These are phyloP conservation scores for Pseudopyricularia javanii DNA, from an alignment of 2,329 filamentous ascomycete species.

Conservation along the genomic window DNA sequence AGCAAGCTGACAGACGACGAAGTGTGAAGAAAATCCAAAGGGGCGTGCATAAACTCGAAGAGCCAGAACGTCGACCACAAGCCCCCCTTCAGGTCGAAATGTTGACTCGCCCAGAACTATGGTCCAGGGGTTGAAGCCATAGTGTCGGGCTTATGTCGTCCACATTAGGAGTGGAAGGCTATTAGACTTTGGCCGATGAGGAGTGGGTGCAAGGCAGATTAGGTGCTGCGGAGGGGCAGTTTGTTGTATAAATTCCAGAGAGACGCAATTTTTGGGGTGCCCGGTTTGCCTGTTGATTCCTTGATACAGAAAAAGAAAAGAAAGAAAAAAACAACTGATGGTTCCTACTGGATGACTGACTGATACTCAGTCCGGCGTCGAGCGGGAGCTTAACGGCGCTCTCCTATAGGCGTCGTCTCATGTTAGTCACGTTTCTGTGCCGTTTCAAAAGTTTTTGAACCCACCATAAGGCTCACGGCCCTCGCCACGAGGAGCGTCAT, in stretches of 20 bases:
- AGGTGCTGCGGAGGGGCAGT: background rate
- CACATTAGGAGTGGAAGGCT: background rate
- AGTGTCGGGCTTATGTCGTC: background rate
- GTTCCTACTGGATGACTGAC: background rate
- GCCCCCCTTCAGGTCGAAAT: background rate
- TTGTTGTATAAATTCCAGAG: background rate
- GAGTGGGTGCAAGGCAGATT: background rate
- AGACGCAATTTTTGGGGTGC: background rate
- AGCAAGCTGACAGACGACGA: background rate
- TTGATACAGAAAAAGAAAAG: background rate
- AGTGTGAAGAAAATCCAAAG: constrained; percentile 2
- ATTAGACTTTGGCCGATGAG: background rate
- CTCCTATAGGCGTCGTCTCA: background rate
- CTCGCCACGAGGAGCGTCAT: constrained; percentile 1
- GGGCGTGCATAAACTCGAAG: background rate
- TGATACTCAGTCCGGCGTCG: background rate
- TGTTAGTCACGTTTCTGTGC: background rate
- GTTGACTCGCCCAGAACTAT: background rate
- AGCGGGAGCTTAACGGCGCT: background rate
- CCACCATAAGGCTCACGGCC: constrained; percentile 1
- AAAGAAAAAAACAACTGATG: background rate
- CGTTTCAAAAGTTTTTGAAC: background rate
- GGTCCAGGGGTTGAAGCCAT: background rate
- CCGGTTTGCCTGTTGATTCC: background rate
- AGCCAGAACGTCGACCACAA: background rate